phyloP scores from a whole-genome alignment of 1,139 yeast genomes.

The Wickerhamomyces sp. region DNA sequence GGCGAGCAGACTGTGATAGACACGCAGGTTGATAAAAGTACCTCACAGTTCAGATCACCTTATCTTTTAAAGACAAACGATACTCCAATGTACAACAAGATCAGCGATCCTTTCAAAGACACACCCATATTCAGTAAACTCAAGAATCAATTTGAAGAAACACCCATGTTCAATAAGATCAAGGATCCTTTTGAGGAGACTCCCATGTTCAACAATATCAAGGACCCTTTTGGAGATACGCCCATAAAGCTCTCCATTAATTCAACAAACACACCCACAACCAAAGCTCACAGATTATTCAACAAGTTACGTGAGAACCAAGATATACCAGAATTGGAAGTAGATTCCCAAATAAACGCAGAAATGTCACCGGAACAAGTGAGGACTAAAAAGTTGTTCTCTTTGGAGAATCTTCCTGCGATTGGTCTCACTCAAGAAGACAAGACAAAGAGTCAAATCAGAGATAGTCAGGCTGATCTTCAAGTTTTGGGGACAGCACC shows the following conservation, averaged over 20 bases:
- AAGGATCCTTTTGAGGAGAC: slow-evolving; percentile 25
- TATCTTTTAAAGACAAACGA: too few species aligned
- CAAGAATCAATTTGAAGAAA: slow-evolving; percentile 15
- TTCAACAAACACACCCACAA: slow-evolving; percentile 9
- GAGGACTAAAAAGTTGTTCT: too few species aligned
- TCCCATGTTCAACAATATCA: slow-evolving; percentile 5
- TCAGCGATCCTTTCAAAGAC: slow-evolving; percentile 15
- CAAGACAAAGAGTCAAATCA: too few species aligned
- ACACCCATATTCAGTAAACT: too few species aligned
- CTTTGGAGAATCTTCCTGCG: too few species aligned
- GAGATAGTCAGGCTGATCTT: slow-evolving; percentile 13
- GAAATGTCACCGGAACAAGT: too few species aligned
- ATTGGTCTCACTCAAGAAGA: too few species aligned
- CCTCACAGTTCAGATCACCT: too few species aligned
- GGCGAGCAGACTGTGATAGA: too few species aligned
- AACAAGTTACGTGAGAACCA: slow-evolving; percentile 18
- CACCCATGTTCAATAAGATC: slow-evolving; percentile 22
- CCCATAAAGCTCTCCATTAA: slow-evolving; percentile 6
- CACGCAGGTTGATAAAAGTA: too few species aligned
- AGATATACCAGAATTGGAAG: slow-evolving; percentile 15
- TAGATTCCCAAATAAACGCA: too few species aligned
- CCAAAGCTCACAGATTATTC: slow-evolving; percentile 16
- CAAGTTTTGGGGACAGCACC: slow-evolving; percentile 23
- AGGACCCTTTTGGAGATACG: slow-evolving; percentile 11
- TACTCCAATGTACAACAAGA: too few species aligned